Percentiles rank a stretch among this genome's conserved stretches.
These are phyloP conservation scores for Salix viminalis DNA, from an alignment of 345 rosid species.

Conservation along the genomic window DNA sequence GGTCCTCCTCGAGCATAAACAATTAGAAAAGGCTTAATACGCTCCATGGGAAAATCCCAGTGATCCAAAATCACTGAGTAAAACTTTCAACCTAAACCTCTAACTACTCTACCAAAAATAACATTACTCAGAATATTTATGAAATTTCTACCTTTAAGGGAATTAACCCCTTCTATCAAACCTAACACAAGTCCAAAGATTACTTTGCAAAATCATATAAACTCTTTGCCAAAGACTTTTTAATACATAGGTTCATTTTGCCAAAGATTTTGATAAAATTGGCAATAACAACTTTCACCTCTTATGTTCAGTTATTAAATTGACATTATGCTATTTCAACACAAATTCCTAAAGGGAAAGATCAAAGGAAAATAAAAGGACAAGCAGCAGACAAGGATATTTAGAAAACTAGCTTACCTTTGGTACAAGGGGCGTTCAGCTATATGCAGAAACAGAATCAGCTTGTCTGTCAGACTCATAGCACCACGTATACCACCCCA, in stretches of 20 bases:
- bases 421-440: conserved; percentile 76
- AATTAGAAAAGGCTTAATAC: neutral
- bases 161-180: neutral
- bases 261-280: neutral
- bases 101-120: neutral
- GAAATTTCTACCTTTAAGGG: neutral
- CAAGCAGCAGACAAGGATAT: neutral
- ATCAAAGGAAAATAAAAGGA: neutral
- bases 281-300: neutral
- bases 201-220: neutral
- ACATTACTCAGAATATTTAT: neutral
- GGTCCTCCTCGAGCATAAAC: neutral
- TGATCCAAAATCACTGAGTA: neutral
- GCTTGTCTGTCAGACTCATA: conserved; percentile 77
- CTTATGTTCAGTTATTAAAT: neutral
- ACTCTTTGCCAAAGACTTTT: neutral
- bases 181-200: neutral
- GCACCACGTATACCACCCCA: conserved; percentile 99
- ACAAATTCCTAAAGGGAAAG: neutral
- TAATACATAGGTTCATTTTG: neutral
- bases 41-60: too few relatives aligned
- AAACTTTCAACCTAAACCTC: neutral
- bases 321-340: neutral
- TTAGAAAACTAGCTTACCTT: conserved; percentile 46
- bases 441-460: conserved; percentile 65